phyloP scores from a whole-genome alignment of 1,284 basidiomycete genomes.

The Cryptococcus deneoformans region DNA sequence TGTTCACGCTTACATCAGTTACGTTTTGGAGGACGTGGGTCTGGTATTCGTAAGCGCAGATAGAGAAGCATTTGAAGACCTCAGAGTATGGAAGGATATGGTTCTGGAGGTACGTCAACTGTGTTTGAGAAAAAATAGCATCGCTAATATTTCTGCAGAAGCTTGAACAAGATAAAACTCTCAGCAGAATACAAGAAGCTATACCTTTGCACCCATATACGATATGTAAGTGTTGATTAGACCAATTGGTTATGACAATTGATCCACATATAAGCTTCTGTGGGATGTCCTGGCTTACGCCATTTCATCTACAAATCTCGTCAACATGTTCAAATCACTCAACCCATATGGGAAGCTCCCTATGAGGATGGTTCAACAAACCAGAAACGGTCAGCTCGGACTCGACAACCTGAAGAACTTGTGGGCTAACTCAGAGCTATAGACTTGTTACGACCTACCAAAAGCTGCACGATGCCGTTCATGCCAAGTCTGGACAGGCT shows the following conservation, averaged over 20 bases:
- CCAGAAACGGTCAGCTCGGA: constrained; percentile 27
- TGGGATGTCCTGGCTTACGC: constrained; percentile 80
- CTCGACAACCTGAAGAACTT: not conserved
- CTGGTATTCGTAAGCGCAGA: constrained; percentile 52
- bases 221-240: constrained; percentile 32
- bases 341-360: constrained; percentile 72
- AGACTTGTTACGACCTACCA: constrained; percentile 83
- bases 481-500: constrained; percentile 73
- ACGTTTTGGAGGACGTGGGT: constrained; percentile 53
- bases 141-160: constrained; percentile 51
- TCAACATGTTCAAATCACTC: constrained; percentile 80
- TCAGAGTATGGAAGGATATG: constrained; percentile 65
- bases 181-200: constrained; percentile 48
- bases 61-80: constrained; percentile 50
- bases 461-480: constrained; percentile 74
- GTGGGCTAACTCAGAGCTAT: not conserved
- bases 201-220: constrained; percentile 42
- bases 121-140: too few relatives aligned
- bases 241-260: not conserved
- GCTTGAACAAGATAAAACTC: constrained; percentile 60
- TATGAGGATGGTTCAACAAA: constrained; percentile 58
- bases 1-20: constrained; percentile 88
- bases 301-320: constrained; percentile 96
- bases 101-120: constrained; percentile 58
- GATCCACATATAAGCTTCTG: constrained; percentile 50